These are phyloP conservation scores for Astraeus odoratus DNA, from an alignment of 768 basidiomycete genomes.

Conservation along the genomic window DNA sequence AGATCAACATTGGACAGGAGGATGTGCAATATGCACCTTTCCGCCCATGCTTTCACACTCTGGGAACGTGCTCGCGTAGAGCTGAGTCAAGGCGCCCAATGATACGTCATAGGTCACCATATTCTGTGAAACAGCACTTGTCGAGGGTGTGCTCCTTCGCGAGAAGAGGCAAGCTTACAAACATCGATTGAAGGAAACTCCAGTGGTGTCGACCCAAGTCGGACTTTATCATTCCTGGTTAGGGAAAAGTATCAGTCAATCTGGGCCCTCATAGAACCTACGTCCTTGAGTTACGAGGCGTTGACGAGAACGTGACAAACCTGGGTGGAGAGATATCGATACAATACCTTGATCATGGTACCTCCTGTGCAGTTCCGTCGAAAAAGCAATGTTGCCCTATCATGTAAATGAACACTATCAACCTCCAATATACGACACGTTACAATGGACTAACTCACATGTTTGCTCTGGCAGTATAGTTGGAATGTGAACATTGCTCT, in stretches of 20 bases:
- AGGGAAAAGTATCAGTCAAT: background rate
- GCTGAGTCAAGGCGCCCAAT: constrained; percentile 41
- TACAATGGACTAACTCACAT: constrained; percentile 19
- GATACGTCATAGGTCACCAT: constrained; percentile 22
- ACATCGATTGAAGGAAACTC: background rate
- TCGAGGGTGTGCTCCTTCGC: no score
- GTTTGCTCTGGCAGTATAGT: constrained; percentile 28
- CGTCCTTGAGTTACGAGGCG: no score
- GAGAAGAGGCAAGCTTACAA: constrained; percentile 5
- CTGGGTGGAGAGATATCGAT: constrained; percentile 38
- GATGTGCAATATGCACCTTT: constrained; percentile 28
- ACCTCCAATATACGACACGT: no score
- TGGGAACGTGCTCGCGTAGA: constrained; percentile 42
- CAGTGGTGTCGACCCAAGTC: constrained; percentile 16
- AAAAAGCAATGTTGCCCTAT: constrained; percentile 41
- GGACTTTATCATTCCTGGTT: constrained; percentile 13
- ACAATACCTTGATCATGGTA: constrained; percentile 40
- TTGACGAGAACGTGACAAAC: constrained; percentile 10
- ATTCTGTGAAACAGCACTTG: constrained; percentile 4
- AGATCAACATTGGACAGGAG: background rate
- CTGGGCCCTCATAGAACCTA: no score
- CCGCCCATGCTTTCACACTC: constrained; percentile 37
- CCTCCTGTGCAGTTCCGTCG: constrained; percentile 35
- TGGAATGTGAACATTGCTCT: background rate
- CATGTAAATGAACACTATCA: no score